Conservation (phyloP, 805 yeast species). For the Starmerella asiatica region DNA sequence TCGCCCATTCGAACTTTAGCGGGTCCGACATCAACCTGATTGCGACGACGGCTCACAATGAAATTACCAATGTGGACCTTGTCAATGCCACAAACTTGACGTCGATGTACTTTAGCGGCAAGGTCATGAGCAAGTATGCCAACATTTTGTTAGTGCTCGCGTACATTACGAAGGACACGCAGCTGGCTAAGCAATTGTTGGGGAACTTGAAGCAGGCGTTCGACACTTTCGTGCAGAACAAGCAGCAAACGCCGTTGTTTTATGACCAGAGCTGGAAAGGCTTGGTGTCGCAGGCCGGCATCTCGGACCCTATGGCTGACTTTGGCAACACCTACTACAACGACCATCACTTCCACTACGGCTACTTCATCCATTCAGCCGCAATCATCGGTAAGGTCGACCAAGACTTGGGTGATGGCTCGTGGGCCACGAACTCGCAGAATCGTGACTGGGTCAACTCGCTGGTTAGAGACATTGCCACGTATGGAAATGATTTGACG, state of each 20-base stretch:
- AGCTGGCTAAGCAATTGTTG: slow-evolving; percentile 39
- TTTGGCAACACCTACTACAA: slow-evolving; percentile 68
- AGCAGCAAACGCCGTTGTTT: slow-evolving; percentile 56
- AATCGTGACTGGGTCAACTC: slow-evolving; percentile 46
- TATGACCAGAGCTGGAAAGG: slow-evolving; percentile 60
- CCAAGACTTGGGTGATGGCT: slow-evolving; percentile 29
- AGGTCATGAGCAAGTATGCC: slow-evolving; percentile 77
- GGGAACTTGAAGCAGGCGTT: slow-evolving; percentile 53
- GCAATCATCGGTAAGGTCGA: slow-evolving; percentile 65
- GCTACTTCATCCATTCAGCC: slow-evolving; percentile 72
- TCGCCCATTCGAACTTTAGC: slow-evolving; percentile 32
- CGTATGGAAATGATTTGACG: slow-evolving; percentile 35
- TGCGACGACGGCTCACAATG: slow-evolving; percentile 36
- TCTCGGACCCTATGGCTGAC: slow-evolving; percentile 40
- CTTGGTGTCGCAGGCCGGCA: slow-evolving; percentile 24
- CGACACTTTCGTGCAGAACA: slow-evolving; percentile 52
- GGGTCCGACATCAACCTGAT: slow-evolving; percentile 32
- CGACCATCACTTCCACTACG: slow-evolving; percentile 82
- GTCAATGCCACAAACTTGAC: slow-evolving; percentile 46
- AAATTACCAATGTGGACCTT: slow-evolving; percentile 39
- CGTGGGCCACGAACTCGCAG: slow-evolving; percentile 32
- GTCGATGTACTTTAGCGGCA: slow-evolving; percentile 88
- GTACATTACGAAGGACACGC: slow-evolving; percentile 44
- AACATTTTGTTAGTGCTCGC: slow-evolving; percentile 63
- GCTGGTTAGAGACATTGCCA: slow-evolving; percentile 53